Evolutionary conservation across 805 yeast genomes (phyloP).

Genomic region (Monosporozyma unispora): DNA sequence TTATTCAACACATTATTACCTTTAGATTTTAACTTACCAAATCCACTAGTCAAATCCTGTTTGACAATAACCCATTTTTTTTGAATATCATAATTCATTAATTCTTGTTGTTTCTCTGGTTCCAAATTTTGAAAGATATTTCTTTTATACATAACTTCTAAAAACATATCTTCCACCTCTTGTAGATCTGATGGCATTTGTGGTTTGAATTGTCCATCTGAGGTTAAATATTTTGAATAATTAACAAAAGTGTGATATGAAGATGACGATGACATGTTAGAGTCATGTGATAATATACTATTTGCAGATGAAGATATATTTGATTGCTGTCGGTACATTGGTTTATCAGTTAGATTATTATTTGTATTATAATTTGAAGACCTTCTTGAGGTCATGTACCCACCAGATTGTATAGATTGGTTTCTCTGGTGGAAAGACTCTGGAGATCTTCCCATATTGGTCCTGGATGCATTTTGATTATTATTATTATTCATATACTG

Average conservation of each 20-base stretch:
- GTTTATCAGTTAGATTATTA: neutral
- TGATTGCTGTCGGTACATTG: neutral
- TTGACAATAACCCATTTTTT: conserved; percentile 88
- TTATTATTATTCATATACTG: conserved; percentile 17
- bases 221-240: conserved; percentile 20
- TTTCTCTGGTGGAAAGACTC: conserved; percentile 12
- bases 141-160: conserved; percentile 72
- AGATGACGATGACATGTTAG: conserved; percentile 23
- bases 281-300: conserved; percentile 4
- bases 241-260: conserved; percentile 14
- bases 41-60: conserved; percentile 76
- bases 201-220: conserved; percentile 31
- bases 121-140: conserved; percentile 62
- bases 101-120: conserved; percentile 62
- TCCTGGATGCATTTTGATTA: neutral
- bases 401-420: conserved; percentile 15
- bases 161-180: conserved; percentile 66
- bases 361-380: conserved; percentile 3
- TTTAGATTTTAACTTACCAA: conserved; percentile 43
- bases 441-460: neutral
- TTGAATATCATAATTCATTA: conserved; percentile 63
- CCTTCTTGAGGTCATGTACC: conserved; percentile 19
- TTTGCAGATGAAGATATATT: neutral
- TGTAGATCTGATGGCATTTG: conserved; percentile 60
- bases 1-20: conserved; percentile 3